These are phyloP conservation scores for Sporodiniella umbellata DNA, from an alignment of 371 early-diverging fungal species.

Conservation along the genomic window DNA sequence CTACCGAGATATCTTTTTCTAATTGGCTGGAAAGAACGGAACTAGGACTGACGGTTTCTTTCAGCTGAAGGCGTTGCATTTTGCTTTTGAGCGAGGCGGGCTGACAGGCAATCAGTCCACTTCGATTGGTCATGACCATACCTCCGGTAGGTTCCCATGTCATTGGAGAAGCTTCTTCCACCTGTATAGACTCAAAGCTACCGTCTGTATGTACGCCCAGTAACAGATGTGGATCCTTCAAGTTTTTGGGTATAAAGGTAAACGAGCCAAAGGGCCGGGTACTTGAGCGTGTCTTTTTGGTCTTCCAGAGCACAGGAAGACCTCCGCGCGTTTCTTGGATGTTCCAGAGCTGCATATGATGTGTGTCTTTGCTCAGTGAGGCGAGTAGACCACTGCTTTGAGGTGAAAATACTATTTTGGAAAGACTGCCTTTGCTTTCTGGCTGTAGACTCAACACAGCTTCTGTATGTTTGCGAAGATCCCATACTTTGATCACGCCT, in stretches of 20 bases:
- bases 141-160: constrained; percentile 66
- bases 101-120: constrained; percentile 19
- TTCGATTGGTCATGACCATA: constrained; percentile 50
- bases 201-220: constrained; percentile 60
- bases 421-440: constrained; percentile 40
- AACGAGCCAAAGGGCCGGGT: constrained; percentile 52
- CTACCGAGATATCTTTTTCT: constrained; percentile 70
- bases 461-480: constrained; percentile 64
- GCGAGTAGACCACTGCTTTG: constrained; percentile 63
- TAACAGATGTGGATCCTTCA: constrained; percentile 23
- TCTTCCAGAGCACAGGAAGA: constrained; percentile 64
- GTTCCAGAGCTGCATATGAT: constrained; percentile 61
- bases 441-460: constrained; percentile 42
- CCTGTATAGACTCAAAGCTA: constrained; percentile 52
- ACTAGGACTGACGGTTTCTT: background rate
- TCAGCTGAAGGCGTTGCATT: background rate
- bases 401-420: constrained; percentile 63
- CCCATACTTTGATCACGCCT: constrained; percentile 76
- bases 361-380: constrained; percentile 59
- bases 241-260: constrained; percentile 55
- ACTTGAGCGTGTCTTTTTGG: constrained; percentile 49
- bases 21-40: constrained; percentile 21
- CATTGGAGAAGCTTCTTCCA: constrained; percentile 60
- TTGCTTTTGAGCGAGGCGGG: no score
- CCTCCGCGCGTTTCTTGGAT: constrained; percentile 52